Percentiles rank a stretch among this genome's conserved stretches.
Evolutionary conservation across 2,329 filamentous ascomycete genomes (phyloP).

Genomic region (Erysiphe pulchra): DNA sequence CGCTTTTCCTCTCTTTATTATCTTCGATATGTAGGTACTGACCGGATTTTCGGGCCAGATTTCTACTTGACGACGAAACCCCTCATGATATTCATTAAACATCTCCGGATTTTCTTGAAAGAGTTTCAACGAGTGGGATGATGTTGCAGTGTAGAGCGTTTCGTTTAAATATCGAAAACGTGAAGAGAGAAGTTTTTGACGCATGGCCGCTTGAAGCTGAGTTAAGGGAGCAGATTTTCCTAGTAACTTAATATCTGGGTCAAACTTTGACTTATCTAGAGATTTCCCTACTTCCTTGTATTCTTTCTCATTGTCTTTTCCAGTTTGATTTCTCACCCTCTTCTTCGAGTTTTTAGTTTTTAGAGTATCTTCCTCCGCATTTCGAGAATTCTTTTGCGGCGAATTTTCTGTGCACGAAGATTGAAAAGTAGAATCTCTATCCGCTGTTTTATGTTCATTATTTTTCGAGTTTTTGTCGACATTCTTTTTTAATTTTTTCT

Average conservation of each 20-base stretch:
- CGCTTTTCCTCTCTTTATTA: slow-evolving; percentile 39
- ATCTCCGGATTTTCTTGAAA: slow-evolving; percentile 74
- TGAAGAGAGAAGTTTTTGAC: slow-evolving; percentile 77
- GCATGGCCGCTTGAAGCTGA: slow-evolving; percentile 81
- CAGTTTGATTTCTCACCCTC: not conserved
- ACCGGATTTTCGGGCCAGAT: slow-evolving; percentile 96
- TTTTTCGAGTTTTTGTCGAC: too few species aligned
- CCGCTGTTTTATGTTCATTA: too few species aligned
- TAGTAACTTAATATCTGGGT: not conserved
- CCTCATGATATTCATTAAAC: slow-evolving; percentile 88
- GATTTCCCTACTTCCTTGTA: slow-evolving; percentile 6
- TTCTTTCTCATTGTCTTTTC: slow-evolving; percentile 6
- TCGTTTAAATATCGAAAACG: slow-evolving; percentile 96
- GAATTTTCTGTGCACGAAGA: not conserved
- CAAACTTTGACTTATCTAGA: slow-evolving; percentile 5
- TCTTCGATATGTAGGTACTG: slow-evolving; percentile 52
- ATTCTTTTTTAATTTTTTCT: slow-evolving; percentile 1
- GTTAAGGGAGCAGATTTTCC: slow-evolving; percentile 36
- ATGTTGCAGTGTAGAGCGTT: slow-evolving; percentile 82
- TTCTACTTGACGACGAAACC: slow-evolving; percentile 83
- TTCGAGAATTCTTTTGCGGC: not conserved
- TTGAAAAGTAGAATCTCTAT: too few species aligned
- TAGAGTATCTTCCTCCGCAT: not conserved
- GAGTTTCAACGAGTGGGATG: slow-evolving; percentile 53
- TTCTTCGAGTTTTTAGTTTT: not conserved